phyloP scores from a whole-genome alignment of 345 rosid genomes.

The Alliaria petiolata region DNA sequence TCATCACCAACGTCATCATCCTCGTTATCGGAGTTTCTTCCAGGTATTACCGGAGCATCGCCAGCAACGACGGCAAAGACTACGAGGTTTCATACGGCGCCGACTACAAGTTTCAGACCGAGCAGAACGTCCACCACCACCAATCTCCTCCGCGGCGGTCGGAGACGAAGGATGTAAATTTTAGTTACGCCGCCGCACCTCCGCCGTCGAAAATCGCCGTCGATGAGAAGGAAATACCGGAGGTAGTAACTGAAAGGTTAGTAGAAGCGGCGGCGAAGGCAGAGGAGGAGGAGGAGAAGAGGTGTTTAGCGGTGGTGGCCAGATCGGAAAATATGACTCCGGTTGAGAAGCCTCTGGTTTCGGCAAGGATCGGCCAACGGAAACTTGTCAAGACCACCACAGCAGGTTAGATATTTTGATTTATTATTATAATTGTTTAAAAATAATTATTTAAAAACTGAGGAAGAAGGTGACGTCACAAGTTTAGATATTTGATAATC shows the following conservation, averaged over 20 bases:
- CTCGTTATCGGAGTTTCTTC: slow-evolving; percentile 55
- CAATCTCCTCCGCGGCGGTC: background rate
- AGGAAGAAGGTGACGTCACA: background rate
- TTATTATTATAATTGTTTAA: background rate
- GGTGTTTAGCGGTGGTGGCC: slow-evolving; percentile 33
- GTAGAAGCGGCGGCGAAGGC: background rate
- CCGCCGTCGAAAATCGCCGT: background rate
- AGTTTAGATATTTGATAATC: slow-evolving; percentile 9
- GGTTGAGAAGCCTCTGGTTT: slow-evolving; percentile 49
- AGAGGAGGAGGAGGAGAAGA: background rate
- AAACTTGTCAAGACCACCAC: slow-evolving; percentile 41
- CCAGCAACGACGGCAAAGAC: slow-evolving; percentile 10
- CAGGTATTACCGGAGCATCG: slow-evolving; percentile 26
- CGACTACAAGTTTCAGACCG: slow-evolving; percentile 11
- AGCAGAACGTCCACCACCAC: background rate
- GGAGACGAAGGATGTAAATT: background rate
- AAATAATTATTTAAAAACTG: background rate
- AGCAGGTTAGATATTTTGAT: slow-evolving; percentile 46
- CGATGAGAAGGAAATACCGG: background rate
- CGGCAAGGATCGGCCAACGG: slow-evolving; percentile 31
- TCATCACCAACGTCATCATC: slow-evolving; percentile 61
- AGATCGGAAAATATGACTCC: slow-evolving; percentile 26
- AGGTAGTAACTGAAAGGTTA: background rate
- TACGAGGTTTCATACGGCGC: slow-evolving; percentile 8
- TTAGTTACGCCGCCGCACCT: background rate